Evolutionary conservation across 495 filamentous ascomycete genomes (phyloP), one percentile per base, ranked within the genome.

Genomic region (Trichoderma orchidacearum): DNA sequence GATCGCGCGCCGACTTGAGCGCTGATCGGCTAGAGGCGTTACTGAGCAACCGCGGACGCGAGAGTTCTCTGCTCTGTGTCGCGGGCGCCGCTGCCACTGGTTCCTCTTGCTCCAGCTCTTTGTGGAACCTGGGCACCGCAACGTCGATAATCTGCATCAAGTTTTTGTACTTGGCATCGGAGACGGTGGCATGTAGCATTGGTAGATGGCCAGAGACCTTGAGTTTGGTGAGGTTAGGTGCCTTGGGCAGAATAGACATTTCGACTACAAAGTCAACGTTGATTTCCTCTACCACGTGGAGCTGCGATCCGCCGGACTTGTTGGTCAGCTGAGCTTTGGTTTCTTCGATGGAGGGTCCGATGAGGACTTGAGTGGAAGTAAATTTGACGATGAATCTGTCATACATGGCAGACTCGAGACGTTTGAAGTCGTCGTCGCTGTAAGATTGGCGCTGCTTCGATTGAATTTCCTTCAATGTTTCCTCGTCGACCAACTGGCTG

Each of bases 131-230:
- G 5, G 93, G 93, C 59, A 97, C 88, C 3, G 93, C 91, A 55
- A 96, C 88, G 61, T 96, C 92, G 58, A 98, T 90, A 53, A 98
- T 74, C 62, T 85, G 92, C 94, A 98, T 97, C 53, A 97, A 65
- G 6, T 81, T 88, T 70, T 95, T 97, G 68, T 98, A 98, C 67
- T 97, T 98, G 36, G 83, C 84, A 63, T 98, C 93, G 0, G 90
- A 96, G 34, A 90, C 84, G 0, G 84, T 90, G 29, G 88, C 93
- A 70, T 95, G 93, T 11, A 98, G 77, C 15, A 96, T 85, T 2
- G 93, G 92, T 29, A 98, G 77, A 64, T 95, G 89, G 3, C 93
- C 93, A 1, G 89, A 93, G 35, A 98, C 82, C 30, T 85, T 83
- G 53, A 96, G 85, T 66, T 90, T 91, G 3, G 93, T 92, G n/a